A percentile compares a stretch with the other conserved stretches of the same genome.
phyloP scores from a whole-genome alignment of 257 asterid species.

The Ehretia macrophylla region DNA sequence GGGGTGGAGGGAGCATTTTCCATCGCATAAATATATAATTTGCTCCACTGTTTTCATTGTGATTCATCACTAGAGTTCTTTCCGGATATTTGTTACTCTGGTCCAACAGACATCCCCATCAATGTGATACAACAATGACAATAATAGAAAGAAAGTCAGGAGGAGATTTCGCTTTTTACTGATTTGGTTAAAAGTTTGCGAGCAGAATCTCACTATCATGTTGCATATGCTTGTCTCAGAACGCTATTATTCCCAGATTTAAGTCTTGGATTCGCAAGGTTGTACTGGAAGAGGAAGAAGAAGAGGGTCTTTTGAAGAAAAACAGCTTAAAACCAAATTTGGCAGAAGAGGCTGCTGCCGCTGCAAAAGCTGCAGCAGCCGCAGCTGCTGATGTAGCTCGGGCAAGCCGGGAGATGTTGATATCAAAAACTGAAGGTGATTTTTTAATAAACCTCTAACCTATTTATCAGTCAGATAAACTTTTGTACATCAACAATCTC shows the following conservation, averaged over 20 bases:
- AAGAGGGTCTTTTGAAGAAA: conserved; percentile 34
- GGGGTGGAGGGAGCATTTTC: too few relatives aligned
- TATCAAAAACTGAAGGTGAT: conserved; percentile 71
- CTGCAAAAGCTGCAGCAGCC: conserved; percentile 90
- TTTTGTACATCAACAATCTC: background rate
- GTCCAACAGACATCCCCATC: too few relatives aligned
- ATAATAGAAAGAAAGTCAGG: background rate
- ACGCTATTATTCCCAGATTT: conserved; percentile 63
- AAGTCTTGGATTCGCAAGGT: conserved; percentile 95
- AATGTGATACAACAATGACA: too few relatives aligned
- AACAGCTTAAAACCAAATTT: conserved; percentile 44
- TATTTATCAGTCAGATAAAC: background rate
- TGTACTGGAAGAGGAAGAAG: conserved; percentile 66
- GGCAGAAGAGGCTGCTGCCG: conserved; percentile 81
- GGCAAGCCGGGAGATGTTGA: conserved; percentile 81
- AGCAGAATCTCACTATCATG: conserved; percentile 17
- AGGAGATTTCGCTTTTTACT: background rate
- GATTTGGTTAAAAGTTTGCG: conserved; percentile 12
- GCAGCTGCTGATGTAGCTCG: conserved; percentile 97
- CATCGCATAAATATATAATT: too few relatives aligned
- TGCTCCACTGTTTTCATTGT: too few relatives aligned
- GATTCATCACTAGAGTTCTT: too few relatives aligned
- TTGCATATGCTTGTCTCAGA: conserved; percentile 43
- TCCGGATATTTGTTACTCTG: too few relatives aligned
- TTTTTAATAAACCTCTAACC: conserved; percentile 5